Base-by-base conservation (phyloP, 75 land plant species). In the Isoetes taiwanensis region DNA sequence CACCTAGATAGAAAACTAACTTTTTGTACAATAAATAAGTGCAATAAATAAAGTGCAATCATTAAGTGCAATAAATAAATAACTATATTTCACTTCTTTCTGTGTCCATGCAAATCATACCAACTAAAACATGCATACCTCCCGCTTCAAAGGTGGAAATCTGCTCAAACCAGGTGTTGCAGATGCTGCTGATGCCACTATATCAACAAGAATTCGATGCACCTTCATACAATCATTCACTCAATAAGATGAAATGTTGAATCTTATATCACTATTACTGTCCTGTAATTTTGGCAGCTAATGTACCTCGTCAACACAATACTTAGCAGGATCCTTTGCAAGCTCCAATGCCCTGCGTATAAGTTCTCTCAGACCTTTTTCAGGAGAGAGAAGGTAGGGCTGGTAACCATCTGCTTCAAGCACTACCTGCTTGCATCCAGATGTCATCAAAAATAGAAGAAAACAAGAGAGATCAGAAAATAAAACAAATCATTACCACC, bases 401-500 rank as follows among this genome's bases (percentile, higher is more conserved):
- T 88, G 99, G 72, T 94, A 94, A 42, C 99, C 99, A 82, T 94
- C 99, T 26, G 99, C 99, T 78, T 94, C 99, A 53, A 94, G 61
- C 34, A 88, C 96, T 56, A 94, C 63, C 99, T 94, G 65, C n/a
- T 28, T n/a, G n/a, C n/a, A n/a, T n/a, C n/a, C n/a, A n/a, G n/a
- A n/a, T n/a, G n/a, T n/a, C 8, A 46, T 46, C 5, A 46, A 23
- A 5, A 5, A 46, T 6, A 46, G 23, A 8, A n/a, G n/a, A 46
- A 6, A 46, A 6, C 16, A 16, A 46, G n/a, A 8, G 4, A 5
- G 12, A n/a, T n/a, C n/a, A n/a, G n/a, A n/a, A n/a, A n/a, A n/a
- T n/a, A n/a, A n/a, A n/a, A n/a, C n/a, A n/a, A n/a, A n/a, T n/a
- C n/a, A n/a, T n/a, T n/a, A n/a, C n/a, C n/a, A n/a, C n/a, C n/a